These are phyloP conservation scores for Heliamphora exappendiculata DNA, from an alignment of 148 eudicot species.

Conservation along the genomic window DNA sequence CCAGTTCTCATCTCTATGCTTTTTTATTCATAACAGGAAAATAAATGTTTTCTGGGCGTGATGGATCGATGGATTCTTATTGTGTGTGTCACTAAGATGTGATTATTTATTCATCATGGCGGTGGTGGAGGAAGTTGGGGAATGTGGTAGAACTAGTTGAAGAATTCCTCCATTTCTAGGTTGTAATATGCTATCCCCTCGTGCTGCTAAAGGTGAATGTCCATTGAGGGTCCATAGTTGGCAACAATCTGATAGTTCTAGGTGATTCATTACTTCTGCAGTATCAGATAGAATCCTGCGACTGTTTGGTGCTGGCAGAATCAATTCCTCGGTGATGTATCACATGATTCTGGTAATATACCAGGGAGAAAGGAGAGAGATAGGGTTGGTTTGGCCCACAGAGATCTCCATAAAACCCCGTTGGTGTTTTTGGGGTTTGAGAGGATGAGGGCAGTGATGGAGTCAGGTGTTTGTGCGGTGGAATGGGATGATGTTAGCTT, in stretches of 20 bases:
- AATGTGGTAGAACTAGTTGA: conserved; percentile 14
- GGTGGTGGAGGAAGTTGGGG: conserved; percentile 19
- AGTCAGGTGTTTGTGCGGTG: conserved; percentile 31
- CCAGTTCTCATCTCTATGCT: not conserved
- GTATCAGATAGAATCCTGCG: conserved; percentile 49
- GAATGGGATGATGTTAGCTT: conserved; percentile 71
- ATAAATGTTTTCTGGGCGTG: conserved; percentile 11
- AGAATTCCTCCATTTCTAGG: conserved; percentile 13
- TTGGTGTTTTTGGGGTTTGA: conserved; percentile 25
- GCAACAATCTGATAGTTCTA: conserved; percentile 49
- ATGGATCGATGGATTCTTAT: not conserved
- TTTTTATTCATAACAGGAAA: conserved; percentile 15
- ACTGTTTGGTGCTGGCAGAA: conserved; percentile 28
- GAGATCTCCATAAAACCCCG: conserved; percentile 27
- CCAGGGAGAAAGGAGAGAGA: conserved; percentile 35
- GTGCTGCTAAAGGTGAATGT: conserved; percentile 27
- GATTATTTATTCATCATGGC: conserved; percentile 14
- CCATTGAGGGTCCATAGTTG: conserved; percentile 75
- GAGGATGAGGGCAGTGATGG: conserved; percentile 38
- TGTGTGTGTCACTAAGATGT: conserved; percentile 9
- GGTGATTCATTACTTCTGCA: conserved; percentile 51
- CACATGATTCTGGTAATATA: conserved; percentile 35
- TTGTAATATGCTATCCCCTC: conserved; percentile 13
- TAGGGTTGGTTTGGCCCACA: conserved; percentile 24
- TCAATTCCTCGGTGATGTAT: conserved; percentile 49